phyloP scores from a whole-genome alignment of 139 green algal species.

The Closterium sp. region DNA sequence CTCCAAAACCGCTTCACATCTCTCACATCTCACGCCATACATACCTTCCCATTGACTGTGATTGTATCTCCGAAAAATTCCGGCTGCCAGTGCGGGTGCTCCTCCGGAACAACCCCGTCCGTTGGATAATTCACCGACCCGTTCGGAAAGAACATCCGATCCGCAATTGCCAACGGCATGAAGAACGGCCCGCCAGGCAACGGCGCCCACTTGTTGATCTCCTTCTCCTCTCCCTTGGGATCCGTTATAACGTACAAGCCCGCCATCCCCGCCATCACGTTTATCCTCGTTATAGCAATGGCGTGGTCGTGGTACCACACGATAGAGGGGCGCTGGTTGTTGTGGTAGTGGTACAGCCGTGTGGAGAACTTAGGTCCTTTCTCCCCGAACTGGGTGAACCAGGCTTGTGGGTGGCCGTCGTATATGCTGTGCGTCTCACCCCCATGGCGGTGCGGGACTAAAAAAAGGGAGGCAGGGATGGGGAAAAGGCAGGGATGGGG shows the following conservation, averaged over 20 bases:
- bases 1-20: too few species aligned
- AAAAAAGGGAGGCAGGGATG: background rate
- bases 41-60: constrained; percentile 11
- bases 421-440: background rate
- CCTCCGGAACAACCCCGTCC: too few species aligned
- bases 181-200: constrained; percentile 8
- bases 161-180: background rate
- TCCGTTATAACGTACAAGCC: constrained; percentile 25
- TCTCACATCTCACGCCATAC: too few species aligned
- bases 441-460: constrained; percentile 17
- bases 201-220: background rate
- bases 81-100: too few species aligned
- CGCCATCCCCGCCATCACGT: constrained; percentile 14
- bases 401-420: constrained; percentile 19
- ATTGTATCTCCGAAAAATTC: too few species aligned
- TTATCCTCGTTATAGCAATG: constrained; percentile 27
- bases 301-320: constrained; percentile 42
- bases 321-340: background rate
- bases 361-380: constrained; percentile 7
- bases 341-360: constrained; percentile 7
- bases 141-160: background rate
- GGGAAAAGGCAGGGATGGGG: too few species aligned
- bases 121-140: too few species aligned
- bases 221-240: background rate
- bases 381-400: constrained; percentile 5